Evolutionary conservation across 2,329 filamentous ascomycete species (phyloP), one percentile per base, ranked within the genome.

Genomic region (Xylariaceae sp.): DNA sequence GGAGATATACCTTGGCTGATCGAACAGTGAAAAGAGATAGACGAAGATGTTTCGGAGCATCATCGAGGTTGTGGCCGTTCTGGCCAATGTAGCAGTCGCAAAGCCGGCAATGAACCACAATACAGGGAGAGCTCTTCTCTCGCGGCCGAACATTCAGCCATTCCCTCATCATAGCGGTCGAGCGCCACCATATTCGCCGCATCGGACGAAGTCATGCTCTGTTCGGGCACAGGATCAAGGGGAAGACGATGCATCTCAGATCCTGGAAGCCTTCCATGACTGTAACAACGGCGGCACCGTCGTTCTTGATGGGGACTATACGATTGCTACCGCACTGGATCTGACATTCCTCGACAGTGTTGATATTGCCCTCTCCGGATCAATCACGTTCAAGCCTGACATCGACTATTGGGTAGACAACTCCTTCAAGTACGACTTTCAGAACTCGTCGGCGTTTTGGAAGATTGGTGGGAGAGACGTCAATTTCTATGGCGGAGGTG

Each of bases 361-460:
- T 35, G 87, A 90, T 69, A 73, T 88, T 3, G 80, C 82, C 76
- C 75, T 75, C 58, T 71, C 70, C 0, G 85, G 83, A 18, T 79
- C 78, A 18, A 78, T 88, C 17, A 75, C 81, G 58, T 89, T 89
- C 73, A 82, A 81, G 57, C 80, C 60, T 54, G 84, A 90, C 68
- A 86, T 85, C 1, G 79, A 83, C 64, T 89, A 89, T 72, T 89
- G 87, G 87, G 79, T 86, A 63, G 78, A 77, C 7, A 79, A 88
- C 66, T 77, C 80, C 48, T 89, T 88, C 77, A 80, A 80, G 57
- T 84, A 86, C 30, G 76, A 74, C 4, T 90, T 83, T 73, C 87
- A 89, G 66, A 88, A 88, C 62, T 80, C 82, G 83, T 71, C 82
- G 9, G 74, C 76, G 0, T 81, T 80, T 62, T 81, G 77, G 76